Base-by-base conservation (phyloP, 2,329 filamentous ascomycete genomes). In the Botrytis tulipae region DNA sequence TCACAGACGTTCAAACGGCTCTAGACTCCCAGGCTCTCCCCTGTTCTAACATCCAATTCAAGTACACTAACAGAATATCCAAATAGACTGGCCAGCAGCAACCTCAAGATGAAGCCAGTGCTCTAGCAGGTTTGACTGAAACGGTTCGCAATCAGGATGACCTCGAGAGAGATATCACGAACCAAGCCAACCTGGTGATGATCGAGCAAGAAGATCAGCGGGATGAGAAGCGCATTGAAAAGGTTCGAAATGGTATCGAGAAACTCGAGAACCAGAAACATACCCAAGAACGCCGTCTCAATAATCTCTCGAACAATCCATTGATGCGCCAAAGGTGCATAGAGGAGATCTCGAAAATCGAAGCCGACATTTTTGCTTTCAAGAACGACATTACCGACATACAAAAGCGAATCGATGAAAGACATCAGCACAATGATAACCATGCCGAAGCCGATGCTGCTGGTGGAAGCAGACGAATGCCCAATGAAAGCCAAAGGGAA, bases 71-170 rank as follows among this genome's bases (percentile, higher is more conserved):
- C 59, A 54, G 22, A 22, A 68, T 63, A 60, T 60, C 67, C 2
- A 42, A 48, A 59, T 54, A 78, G 82, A 86, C 75, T 92, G 90
- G 90, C 89, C 90, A 46, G 89, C 88, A 78, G 87, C 85, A 76
- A 20, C 73, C 76, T 22, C 69, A 70, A 48, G 80, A 81, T 67
- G 80, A 81, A 77, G 80, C 79, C 40, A 77, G 73, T 72, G 77
- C 78, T 32, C 83, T 94, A 42, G 85, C 86, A 73, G 87, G 87
- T 61, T 83, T 94, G 59, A 90, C 91, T 7, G 88, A 90, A 70
- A 87, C 91, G 73, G 89, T 96, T 35, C 90, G 93, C 73, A 90
- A 97, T 79, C 95, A 98, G 82, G 91, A 95, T 83, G 95, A 98
- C 74, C 84, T 98, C 32, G 95, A 98, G 82, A 88, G 94, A 75